phyloP scores from a whole-genome alignment of 441 rosid genomes.

The Metrosideros polymorpha region DNA sequence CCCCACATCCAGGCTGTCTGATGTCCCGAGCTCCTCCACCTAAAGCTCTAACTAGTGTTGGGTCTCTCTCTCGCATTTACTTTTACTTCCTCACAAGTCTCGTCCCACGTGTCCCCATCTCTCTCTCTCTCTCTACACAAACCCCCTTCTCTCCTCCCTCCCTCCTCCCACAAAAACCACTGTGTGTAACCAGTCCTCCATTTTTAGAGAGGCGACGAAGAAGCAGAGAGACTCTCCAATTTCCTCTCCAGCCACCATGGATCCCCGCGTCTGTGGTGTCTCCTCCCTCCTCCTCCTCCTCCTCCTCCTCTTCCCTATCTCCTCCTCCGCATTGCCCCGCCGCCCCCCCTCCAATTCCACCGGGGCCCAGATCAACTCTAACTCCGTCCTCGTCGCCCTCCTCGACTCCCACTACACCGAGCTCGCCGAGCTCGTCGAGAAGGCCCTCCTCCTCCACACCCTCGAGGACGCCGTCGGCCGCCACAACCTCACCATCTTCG shows the following conservation, averaged over 20 bases:
- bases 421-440: slow-evolving; percentile 78
- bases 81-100: not conserved
- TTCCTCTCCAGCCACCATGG: not conserved
- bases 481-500: slow-evolving; percentile 83
- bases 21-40: not conserved
- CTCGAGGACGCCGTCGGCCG: slow-evolving; percentile 75
- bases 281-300: not conserved
- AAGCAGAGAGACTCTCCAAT: not conserved
- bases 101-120: not conserved
- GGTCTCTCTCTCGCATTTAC: not conserved
- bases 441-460: slow-evolving; percentile 77
- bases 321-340: not conserved
- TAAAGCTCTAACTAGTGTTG: not conserved
- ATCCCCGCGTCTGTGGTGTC: not conserved
- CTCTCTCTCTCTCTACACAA: not conserved
- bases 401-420: slow-evolving; percentile 93
- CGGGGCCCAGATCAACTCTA: slow-evolving; percentile 50
- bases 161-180: not conserved
- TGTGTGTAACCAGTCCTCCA: not conserved
- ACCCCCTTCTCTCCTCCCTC: not conserved
- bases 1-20: slow-evolving; percentile 54
- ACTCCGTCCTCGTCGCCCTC: slow-evolving; percentile 82
- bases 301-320: not conserved
- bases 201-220: not conserved
- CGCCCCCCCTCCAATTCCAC: not conserved